These are phyloP conservation scores for Pseudocercospora musae DNA, from an alignment of 2,329 filamentous ascomycete genomes.

Conservation along the genomic window DNA sequence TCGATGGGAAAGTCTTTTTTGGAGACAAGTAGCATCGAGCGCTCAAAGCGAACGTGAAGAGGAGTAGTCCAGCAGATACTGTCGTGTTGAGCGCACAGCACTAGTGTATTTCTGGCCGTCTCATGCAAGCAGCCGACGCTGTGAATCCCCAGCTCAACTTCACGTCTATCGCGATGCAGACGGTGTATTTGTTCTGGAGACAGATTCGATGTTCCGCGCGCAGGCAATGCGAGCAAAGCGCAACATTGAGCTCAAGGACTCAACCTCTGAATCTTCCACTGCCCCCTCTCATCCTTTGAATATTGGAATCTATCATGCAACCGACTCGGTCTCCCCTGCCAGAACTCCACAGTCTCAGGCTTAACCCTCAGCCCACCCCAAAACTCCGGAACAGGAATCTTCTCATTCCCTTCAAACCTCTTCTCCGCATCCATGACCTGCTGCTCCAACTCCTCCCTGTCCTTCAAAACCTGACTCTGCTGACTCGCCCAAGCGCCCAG, in stretches of 20 bases:
- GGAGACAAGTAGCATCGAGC: background rate
- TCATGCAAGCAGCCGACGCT: background rate
- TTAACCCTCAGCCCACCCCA: conserved; percentile 90
- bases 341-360: conserved; percentile 89
- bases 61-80: background rate
- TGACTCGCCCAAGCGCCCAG: conserved; percentile 91
- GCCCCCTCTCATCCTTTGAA: conserved; percentile 51
- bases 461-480: conserved; percentile 74
- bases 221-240: background rate
- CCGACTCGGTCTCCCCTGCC: conserved; percentile 85
- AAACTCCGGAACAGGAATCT: conserved; percentile 87
- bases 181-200: background rate
- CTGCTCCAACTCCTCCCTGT: conserved; percentile 68
- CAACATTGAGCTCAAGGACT: conserved; percentile 65
- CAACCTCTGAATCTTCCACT: conserved; percentile 61
- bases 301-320: conserved; percentile 94
- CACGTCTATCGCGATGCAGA: background rate
- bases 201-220: background rate
- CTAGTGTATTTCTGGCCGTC: background rate
- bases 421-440: conserved; percentile 75
- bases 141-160: background rate
- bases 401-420: conserved; percentile 68
- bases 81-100: background rate
- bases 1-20: background rate
- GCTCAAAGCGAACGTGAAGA: background rate